Evolutionary conservation across 2,329 filamentous ascomycete species (phyloP).

Genomic region (Phoma sp.): DNA sequence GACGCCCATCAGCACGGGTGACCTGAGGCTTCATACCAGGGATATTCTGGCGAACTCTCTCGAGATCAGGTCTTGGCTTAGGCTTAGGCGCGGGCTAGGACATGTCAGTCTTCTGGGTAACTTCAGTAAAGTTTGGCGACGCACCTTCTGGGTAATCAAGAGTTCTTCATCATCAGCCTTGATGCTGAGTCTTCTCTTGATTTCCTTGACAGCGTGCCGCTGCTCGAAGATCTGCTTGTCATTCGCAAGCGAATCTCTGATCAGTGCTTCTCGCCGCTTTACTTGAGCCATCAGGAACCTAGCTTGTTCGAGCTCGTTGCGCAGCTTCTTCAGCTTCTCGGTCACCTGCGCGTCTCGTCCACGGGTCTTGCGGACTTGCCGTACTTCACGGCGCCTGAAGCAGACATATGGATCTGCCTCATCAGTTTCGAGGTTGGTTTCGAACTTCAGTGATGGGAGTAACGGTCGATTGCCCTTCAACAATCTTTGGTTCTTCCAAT

Average conservation of each 20-base stretch:
- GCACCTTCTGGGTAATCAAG: conserved; percentile 86
- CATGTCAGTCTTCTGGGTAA: conserved; percentile 28
- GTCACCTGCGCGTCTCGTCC: conserved; percentile 92
- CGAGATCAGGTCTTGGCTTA: conserved; percentile 66
- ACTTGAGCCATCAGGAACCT: conserved; percentile 80
- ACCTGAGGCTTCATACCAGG: conserved; percentile 60
- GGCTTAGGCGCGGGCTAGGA: conserved; percentile 47
- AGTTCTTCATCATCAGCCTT: conserved; percentile 90
- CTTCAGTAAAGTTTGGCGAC: conserved; percentile 31
- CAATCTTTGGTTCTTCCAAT: conserved; percentile 81
- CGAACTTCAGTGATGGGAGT: conserved; percentile 85
- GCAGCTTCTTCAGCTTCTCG: conserved; percentile 91
- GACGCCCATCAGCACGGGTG: conserved; percentile 71
- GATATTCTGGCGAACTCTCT: conserved; percentile 71
- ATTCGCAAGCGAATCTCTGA: conserved; percentile 76
- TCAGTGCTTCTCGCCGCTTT: conserved; percentile 79
- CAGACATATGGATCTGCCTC: conserved; percentile 98
- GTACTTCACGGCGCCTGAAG: conserved; percentile 92
- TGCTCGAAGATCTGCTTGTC: conserved; percentile 85
- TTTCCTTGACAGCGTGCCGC: conserved; percentile 80
- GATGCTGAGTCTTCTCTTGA: conserved; percentile 87
- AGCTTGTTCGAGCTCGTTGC: conserved; percentile 89
- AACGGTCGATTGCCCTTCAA: conserved; percentile 73
- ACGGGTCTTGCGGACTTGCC: conserved; percentile 92
- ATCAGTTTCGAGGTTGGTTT: conserved; percentile 92